phyloP scores from a whole-genome alignment of 1,284 basidiomycete species.

The Moesziomyces sp. region DNA sequence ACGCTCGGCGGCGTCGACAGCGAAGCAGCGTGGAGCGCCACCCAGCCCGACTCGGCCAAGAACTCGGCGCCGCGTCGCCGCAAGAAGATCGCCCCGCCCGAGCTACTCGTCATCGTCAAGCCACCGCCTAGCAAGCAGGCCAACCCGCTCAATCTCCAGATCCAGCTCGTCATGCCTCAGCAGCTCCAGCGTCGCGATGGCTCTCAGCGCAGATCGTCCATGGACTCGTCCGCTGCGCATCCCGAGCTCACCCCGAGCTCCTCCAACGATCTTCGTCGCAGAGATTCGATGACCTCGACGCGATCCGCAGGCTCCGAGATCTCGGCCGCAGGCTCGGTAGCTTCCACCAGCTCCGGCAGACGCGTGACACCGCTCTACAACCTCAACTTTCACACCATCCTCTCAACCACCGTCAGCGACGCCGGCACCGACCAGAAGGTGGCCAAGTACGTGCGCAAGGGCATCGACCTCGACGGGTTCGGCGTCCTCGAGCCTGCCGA shows the following conservation, averaged over 20 bases:
- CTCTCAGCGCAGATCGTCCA: slow-evolving; percentile 26
- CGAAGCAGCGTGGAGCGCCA: slow-evolving; percentile 38
- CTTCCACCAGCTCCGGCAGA: slow-evolving; percentile 67
- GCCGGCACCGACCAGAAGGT: slow-evolving; percentile 94
- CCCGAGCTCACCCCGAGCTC: slow-evolving; percentile 9
- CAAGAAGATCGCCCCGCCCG: slow-evolving; percentile 52
- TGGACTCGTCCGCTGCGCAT: slow-evolving; percentile 24
- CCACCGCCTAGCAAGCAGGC: slow-evolving; percentile 83
- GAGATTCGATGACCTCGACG: slow-evolving; percentile 46
- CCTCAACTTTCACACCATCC: slow-evolving; percentile 88
- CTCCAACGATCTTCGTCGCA: slow-evolving; percentile 32
- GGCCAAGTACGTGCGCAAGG: slow-evolving; percentile 85
- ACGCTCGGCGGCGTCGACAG: slow-evolving; percentile 40
- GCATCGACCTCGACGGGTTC: slow-evolving; percentile 70
- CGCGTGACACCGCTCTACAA: slow-evolving; percentile 94
- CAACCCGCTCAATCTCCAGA: slow-evolving; percentile 90
- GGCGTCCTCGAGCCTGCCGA: slow-evolving; percentile 67
- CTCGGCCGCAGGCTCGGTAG: slow-evolving; percentile 31
- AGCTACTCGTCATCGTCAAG: slow-evolving; percentile 70
- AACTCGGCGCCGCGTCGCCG: slow-evolving; percentile 21
- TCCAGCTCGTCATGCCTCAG: slow-evolving; percentile 78
- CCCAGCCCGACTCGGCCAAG: slow-evolving; percentile 18
- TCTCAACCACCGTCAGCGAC: slow-evolving; percentile 88
- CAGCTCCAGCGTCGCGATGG: slow-evolving; percentile 27
- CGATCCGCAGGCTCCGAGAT: slow-evolving; percentile 38